Evolutionary conservation across 768 basidiomycete genomes (phyloP), one percentile per base, ranked within the genome.

Genomic region (Candolleomyces efflorescens): DNA sequence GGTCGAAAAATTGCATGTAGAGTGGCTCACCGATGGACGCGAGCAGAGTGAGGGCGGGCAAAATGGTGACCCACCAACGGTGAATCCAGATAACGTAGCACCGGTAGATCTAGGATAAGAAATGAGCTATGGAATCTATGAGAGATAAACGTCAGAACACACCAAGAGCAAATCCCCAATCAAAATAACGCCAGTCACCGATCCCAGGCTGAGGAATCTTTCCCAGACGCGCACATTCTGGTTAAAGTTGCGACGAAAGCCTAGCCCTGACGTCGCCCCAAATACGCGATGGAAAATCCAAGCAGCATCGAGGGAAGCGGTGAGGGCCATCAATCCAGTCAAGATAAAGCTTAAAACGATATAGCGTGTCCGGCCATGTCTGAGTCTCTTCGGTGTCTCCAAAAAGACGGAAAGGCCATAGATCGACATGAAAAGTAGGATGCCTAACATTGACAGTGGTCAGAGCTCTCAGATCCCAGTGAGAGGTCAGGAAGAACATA

Each of bases 41-140:
- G 2, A 38, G 23, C 11, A 20, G 24, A 17, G 52, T 27, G 11
- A 53, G 13, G 17, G 20, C 24, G 18, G 52, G 52, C 12, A 53
- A 20, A 22, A 43, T 37, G 20, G 38, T 53, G 4, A 41, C 38
- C 27, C 36, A 53, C 52, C 39, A 39, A 3, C 52, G 36, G 24
- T 53, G 37, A 18, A 20, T 18, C 52, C 52, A 53, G 11, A 53
- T 53, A 26, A 53, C 24, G 22, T 53, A 53, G 37, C 52, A 53
- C 18, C 52, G 36, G 20, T 43, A 53, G 9, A 53, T 18, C 52
- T 53, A 11, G 32, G 32, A 32, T 5, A 5, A 32, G 32, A 32
- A 1, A 32, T 32, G 32, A 23, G 26, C 10, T 11, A 10, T 37
- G 1, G 11, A 32, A 32, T 5, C 32, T 32, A n/a, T 32, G 32